Evolutionary conservation across 208 protist species (phyloP), one percentile per base, ranked within the genome.

Genomic region (Trypanosoma lewisi): DNA sequence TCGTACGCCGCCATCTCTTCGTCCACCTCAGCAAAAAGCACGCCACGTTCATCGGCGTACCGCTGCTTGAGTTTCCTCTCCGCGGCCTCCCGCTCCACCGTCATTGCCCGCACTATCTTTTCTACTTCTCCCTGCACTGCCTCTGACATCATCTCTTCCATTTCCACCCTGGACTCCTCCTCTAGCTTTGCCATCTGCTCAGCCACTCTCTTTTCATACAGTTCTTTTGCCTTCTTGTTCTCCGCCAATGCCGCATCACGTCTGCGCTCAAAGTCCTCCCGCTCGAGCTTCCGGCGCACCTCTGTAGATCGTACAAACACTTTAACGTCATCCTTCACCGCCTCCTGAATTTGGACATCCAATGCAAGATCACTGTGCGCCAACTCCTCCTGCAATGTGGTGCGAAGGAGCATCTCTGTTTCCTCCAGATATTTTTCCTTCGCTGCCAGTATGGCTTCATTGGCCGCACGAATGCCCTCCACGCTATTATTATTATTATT

Each of bases 1-100:
- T 78, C 77, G 54, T 83, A 87, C 36, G 77, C 73, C 14, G 44
- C 21, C 42, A 89, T 77, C 61, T 92, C 82, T 53, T 87, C 75
- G 17, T 88, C 80, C 23, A 89, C 73, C 73, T 85, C 80, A 0
- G 62, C 77, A 49, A 71, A 64, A 44, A 82, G 56, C 7, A 66
- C 67, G 11, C 65, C 63, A 54, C 79, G 72, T 64, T 92, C 82
- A 36, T 80, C 74, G 27, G 55, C 63, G 67, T 85, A 85, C 48
- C 73, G 69, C 45, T 36, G 61, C 33, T 36, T 33, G 4, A 60
- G 67, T 67, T 17, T 73, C 72, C 30, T 59, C 31, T 61, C 33
- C 2, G 69, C 67, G 6, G 71, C 59, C 3, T 71, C 67, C 21
- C 73, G 50, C 48, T 75, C 68, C 33, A 58, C 51, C 58, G 58